Evolutionary conservation across 2,329 filamentous ascomycete species (phyloP).

Genomic region (Claviceps cyperi): DNA sequence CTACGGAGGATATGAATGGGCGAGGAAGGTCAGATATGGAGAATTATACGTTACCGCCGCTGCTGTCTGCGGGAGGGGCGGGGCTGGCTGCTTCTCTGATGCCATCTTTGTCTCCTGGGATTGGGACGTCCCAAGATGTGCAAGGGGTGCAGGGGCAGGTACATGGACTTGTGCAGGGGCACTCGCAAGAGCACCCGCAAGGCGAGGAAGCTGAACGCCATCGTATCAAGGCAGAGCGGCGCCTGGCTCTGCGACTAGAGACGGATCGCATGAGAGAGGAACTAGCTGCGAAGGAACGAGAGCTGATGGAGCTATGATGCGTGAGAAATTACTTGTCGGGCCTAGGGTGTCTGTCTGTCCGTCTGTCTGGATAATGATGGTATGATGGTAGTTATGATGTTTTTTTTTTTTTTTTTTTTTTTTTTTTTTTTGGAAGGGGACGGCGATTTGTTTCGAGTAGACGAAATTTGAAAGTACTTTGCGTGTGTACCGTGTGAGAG

Average conservation of each 20-base stretch:
- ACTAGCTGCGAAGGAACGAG: constrained; percentile 58
- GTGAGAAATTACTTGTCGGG: constrained; percentile 2
- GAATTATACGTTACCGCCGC: constrained; percentile 26
- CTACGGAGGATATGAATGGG: constrained; percentile 10
- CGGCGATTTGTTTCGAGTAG: no score
- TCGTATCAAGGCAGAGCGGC: constrained; percentile 42
- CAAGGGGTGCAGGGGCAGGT: background rate
- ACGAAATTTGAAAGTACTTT: no score
- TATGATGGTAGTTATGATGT: no score
- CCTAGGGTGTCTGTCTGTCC: background rate
- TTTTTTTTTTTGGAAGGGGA: no score
- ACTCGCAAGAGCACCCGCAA: constrained; percentile 7
- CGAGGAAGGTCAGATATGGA: constrained; percentile 21
- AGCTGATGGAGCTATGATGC: constrained; percentile 33
- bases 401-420: no score
- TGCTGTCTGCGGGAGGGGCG: constrained; percentile 25
- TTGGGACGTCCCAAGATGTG: background rate
- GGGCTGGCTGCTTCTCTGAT: background rate
- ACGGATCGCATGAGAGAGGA: constrained; percentile 62
- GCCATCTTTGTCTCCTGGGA: constrained; percentile 16
- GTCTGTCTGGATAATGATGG: no score
- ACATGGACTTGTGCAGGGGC: no score
- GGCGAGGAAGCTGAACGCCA: constrained; percentile 28
- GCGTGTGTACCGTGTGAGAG: no score
- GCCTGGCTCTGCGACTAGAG: constrained; percentile 54